Conservation (phyloP, 345 rosid species). For the Cardamine resedifolia region DNA sequence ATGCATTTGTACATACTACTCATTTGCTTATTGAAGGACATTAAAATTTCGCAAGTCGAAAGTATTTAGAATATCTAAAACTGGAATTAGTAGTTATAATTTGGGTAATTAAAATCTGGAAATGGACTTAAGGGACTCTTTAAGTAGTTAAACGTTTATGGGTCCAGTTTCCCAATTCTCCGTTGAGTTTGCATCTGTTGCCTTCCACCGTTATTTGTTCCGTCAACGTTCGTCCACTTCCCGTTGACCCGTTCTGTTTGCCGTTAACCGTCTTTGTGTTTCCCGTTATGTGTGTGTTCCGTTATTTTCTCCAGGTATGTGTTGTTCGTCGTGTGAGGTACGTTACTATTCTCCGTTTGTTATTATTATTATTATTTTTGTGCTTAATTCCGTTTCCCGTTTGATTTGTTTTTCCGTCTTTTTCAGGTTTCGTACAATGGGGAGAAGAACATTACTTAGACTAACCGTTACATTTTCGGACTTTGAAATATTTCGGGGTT, state of each 20-base stretch:
- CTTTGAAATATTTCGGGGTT: background rate
- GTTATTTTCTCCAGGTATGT: conserved; percentile 22
- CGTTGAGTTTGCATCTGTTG: background rate
- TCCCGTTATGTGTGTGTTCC: conserved; percentile 15
- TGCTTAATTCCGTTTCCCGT: background rate
- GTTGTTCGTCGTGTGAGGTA: conserved; percentile 39
- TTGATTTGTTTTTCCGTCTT: background rate
- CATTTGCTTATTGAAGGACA: conserved; percentile 48
- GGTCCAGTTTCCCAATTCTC: background rate
- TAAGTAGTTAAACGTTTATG: background rate
- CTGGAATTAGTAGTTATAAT: background rate
- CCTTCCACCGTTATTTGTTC: conserved; percentile 12
- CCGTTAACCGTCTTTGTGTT: conserved; percentile 19
- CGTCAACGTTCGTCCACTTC: conserved; percentile 8
- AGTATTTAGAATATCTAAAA: background rate
- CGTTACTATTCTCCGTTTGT: conserved; percentile 4
- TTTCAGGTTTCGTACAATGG: conserved; percentile 17
- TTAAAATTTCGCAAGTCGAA: conserved; percentile 33
- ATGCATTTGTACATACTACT: conserved; percentile 51
- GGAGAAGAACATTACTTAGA: conserved; percentile 1
- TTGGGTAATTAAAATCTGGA: conserved; percentile 18
- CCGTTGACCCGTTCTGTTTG: conserved; percentile 22
- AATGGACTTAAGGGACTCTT: background rate
- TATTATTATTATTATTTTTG: background rate
- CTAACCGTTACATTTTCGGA: conserved; percentile 10